Base-by-base conservation (phyloP, 306 rosid species). In the Notholithocarpus densiflorus region DNA sequence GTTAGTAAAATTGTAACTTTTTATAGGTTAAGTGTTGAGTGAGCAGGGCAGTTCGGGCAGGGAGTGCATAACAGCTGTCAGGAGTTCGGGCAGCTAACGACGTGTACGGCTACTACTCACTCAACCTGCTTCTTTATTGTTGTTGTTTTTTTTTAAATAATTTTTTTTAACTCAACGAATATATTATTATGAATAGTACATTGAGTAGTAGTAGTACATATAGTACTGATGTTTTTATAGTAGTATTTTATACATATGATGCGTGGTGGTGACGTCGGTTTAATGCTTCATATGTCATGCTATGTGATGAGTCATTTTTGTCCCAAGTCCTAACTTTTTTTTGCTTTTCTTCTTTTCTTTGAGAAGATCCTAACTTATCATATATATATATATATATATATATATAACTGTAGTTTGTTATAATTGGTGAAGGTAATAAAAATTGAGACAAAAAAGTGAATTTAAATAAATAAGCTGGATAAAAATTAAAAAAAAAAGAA, bases 101-200 rank as follows among this genome's bases (percentile, higher is more conserved):
- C 83, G 78, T 73, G 74, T 34, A 64, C 82, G 32, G 78, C 9
- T 64, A 23, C 65, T 72, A 21, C 68, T 18, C 57, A 73, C 74
- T 53, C 20, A 29, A 26, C 54, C 13, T 2, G 13, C 14, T 17
- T 2, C 62, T 18, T 6, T 21, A 5, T 13, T 43, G 0, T 3
- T 19, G 0, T 18, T 15, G 24, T 60, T 60, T 5, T 26, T 4
- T 60, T 12, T 3, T n/a, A n/a, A n/a, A n/a, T n/a, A 23, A 11
- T 10, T 45, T 45, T 45, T 45, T 45, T 11, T 45, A 11, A 45
- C 15, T 45, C 52, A 45, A 45, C 52, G 52, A 45, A 45, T 45
- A 45, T 37, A 37, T 37, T 37, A 37, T 37, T 6, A 37, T 1
- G 43, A 37, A 6, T 37, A 6, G 43, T 37, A 6, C 0, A 37